Evolutionary conservation across 2,329 filamentous ascomycete genomes (phyloP).

Genomic region (Penicillium corylophilum): DNA sequence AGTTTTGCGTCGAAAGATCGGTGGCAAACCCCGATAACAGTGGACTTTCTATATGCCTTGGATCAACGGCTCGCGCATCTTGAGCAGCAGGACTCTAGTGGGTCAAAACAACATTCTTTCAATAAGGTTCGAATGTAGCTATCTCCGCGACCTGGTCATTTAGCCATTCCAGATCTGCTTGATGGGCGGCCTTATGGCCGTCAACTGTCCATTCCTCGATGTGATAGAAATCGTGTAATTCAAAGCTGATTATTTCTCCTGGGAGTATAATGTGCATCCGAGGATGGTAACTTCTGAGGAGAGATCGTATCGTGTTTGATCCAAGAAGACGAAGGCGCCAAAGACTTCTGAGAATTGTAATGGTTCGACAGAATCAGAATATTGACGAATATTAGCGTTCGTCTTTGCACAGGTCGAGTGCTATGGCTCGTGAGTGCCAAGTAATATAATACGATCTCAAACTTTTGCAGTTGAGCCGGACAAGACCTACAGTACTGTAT

Average conservation of each 20-base stretch:
- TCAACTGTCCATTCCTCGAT: slow-evolving; percentile 41
- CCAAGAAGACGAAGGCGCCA: slow-evolving; percentile 44
- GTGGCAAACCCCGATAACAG: slow-evolving; percentile 44
- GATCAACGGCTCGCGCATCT: slow-evolving; percentile 29
- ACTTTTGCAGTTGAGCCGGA: slow-evolving; percentile 50
- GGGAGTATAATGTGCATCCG: slow-evolving; percentile 54
- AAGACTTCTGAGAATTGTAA: slow-evolving; percentile 7
- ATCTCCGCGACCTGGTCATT: slow-evolving; percentile 39
- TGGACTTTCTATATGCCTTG: slow-evolving; percentile 31
- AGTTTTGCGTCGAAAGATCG: slow-evolving; percentile 39
- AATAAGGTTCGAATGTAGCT: slow-evolving; percentile 27
- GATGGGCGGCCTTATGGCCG: slow-evolving; percentile 31
- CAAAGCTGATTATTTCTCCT: slow-evolving; percentile 40
- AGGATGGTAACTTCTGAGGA: slow-evolving; percentile 41
- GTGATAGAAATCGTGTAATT: slow-evolving; percentile 55
- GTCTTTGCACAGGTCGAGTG: slow-evolving; percentile 30
- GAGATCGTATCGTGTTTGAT: slow-evolving; percentile 41
- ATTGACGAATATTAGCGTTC: slow-evolving; percentile 22
- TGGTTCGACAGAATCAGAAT: slow-evolving; percentile 23
- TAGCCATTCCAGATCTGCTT: slow-evolving; percentile 39
- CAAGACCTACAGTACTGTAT: slow-evolving; percentile 56
- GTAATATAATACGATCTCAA: slow-evolving; percentile 53
- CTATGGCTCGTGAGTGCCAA: slow-evolving; percentile 60
- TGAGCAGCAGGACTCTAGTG: slow-evolving; percentile 38
- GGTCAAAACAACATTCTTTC: slow-evolving; percentile 40